Percentiles rank a stretch among this genome's conserved stretches.
These are phyloP conservation scores for Alternaria sp. DNA, from an alignment of 2,329 filamentous ascomycete genomes.

Conservation along the genomic window DNA sequence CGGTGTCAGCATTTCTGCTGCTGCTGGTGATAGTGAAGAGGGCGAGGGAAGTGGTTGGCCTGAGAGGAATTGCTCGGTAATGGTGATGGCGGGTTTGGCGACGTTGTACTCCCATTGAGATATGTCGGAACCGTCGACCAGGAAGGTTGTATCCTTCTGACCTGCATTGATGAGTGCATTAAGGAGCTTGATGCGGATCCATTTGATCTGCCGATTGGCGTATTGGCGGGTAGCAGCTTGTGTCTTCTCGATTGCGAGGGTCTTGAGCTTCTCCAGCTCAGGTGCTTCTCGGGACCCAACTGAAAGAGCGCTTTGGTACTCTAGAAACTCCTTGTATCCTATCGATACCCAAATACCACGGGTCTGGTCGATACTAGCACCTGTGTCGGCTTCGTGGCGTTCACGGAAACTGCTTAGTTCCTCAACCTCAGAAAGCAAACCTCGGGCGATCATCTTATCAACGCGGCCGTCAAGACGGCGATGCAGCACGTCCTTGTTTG, in stretches of 20 bases:
- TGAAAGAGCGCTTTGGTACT: conserved; percentile 62
- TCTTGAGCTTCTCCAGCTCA: conserved; percentile 63
- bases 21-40: conserved; percentile 60
- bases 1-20: conserved; percentile 63
- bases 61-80: conserved; percentile 69
- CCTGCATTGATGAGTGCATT: conserved; percentile 67
- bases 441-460: conserved; percentile 78
- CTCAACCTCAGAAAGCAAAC: conserved; percentile 68
- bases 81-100: conserved; percentile 64
- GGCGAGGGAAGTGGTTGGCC: conserved; percentile 60
- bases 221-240: conserved; percentile 88
- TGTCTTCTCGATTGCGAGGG: conserved; percentile 72
- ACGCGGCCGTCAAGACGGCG: conserved; percentile 77
- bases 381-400: conserved; percentile 52
- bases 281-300: conserved; percentile 31
- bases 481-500: conserved; percentile 68
- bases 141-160: conserved; percentile 67
- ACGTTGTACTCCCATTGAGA: conserved; percentile 68
- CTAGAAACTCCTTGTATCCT: conserved; percentile 88
- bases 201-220: conserved; percentile 80
- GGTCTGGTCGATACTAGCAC: conserved; percentile 69
- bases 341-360: conserved; percentile 97
- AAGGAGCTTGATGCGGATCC: conserved; percentile 85
- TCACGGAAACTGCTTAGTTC: conserved; percentile 59
- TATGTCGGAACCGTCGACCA: conserved; percentile 80